Percentiles rank a stretch among this genome's conserved stretches.
Conservation (phyloP, 148 eudicot genomes). For the Vaccinium macrocarpon region DNA sequence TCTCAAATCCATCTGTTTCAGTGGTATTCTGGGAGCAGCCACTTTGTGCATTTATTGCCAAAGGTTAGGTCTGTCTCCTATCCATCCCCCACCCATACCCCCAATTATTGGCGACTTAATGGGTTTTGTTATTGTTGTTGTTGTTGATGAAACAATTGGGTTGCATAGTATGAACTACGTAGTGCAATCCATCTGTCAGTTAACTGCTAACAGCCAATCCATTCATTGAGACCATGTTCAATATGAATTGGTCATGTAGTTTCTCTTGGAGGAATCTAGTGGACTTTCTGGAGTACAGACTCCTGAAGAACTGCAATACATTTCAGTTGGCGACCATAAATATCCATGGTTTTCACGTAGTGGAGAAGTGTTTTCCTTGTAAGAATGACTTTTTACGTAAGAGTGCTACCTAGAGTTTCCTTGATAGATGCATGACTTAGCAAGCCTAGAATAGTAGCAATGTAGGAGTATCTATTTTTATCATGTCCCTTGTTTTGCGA, state of each 20-base stretch:
- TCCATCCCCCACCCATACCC: too few species aligned
- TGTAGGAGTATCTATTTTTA: background rate
- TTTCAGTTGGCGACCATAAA: background rate
- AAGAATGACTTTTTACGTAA: background rate
- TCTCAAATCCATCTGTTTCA: too few species aligned
- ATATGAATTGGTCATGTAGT: background rate
- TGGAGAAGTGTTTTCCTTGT: background rate
- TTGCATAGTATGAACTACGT: background rate
- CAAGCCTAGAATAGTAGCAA: background rate
- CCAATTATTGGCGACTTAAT: too few species aligned
- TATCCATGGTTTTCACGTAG: background rate
- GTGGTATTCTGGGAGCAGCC: too few species aligned
- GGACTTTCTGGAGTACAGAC: background rate
- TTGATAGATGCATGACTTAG: slow-evolving; percentile 2
- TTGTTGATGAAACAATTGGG: slow-evolving; percentile 4
- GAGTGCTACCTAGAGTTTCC: slow-evolving; percentile 7
- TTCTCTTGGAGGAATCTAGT: background rate
- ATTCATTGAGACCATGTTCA: background rate
- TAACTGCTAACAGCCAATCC: too few species aligned
- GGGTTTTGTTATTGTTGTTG: too few species aligned
- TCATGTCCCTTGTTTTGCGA: background rate
- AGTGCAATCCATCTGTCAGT: background rate
- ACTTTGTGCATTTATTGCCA: too few species aligned
- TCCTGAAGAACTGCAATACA: background rate
- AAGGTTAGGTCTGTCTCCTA: too few species aligned